A percentile compares a stretch with the other conserved stretches of the same genome.
These are phyloP conservation scores for Cordyceps cicadae DNA, from an alignment of 2,329 filamentous ascomycete genomes.

Conservation along the genomic window DNA sequence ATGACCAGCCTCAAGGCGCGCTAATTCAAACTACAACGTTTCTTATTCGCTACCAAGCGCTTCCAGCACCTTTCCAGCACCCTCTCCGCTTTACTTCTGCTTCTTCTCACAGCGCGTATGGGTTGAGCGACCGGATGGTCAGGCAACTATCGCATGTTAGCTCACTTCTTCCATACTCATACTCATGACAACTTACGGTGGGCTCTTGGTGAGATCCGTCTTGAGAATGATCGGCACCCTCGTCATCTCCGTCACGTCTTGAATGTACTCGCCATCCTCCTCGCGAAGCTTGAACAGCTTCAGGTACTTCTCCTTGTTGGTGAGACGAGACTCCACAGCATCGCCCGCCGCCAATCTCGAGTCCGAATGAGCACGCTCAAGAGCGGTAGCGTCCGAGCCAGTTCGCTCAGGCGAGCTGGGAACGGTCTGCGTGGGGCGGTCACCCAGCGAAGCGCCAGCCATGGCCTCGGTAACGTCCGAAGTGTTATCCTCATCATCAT, in stretches of 20 bases:
- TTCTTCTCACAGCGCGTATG: slow-evolving; percentile 52
- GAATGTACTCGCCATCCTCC: slow-evolving; percentile 90
- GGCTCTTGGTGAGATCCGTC: slow-evolving; percentile 97
- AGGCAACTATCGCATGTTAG: slow-evolving; percentile 50
- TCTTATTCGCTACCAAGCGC: neutral
- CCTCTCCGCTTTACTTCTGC: neutral
- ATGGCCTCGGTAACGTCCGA: slow-evolving; percentile 87
- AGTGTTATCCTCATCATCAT: slow-evolving; percentile 71
- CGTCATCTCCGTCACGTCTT: slow-evolving; percentile 97
- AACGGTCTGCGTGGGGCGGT: slow-evolving; percentile 90
- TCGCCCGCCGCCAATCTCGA: slow-evolving; percentile 77
- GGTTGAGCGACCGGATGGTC: slow-evolving; percentile 77
- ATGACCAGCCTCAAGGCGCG: neutral
- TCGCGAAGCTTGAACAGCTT: slow-evolving; percentile 84
- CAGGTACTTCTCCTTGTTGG: slow-evolving; percentile 93
- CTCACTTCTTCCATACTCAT: neutral
- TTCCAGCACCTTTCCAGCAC: neutral
- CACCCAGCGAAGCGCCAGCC: slow-evolving; percentile 79
- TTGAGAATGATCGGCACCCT: slow-evolving; percentile 95
- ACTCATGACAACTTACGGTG: slow-evolving; percentile 71
- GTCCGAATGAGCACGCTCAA: slow-evolving; percentile 87
- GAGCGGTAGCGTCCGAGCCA: slow-evolving; percentile 54
- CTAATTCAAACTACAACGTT: slow-evolving; percentile 7
- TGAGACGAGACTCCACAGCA: slow-evolving; percentile 68
- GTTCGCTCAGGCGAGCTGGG: slow-evolving; percentile 82